Evolutionary conservation across 441 rosid genomes (phyloP), one percentile per base, ranked within the genome.

Genomic region (Isatis lusitanica): DNA sequence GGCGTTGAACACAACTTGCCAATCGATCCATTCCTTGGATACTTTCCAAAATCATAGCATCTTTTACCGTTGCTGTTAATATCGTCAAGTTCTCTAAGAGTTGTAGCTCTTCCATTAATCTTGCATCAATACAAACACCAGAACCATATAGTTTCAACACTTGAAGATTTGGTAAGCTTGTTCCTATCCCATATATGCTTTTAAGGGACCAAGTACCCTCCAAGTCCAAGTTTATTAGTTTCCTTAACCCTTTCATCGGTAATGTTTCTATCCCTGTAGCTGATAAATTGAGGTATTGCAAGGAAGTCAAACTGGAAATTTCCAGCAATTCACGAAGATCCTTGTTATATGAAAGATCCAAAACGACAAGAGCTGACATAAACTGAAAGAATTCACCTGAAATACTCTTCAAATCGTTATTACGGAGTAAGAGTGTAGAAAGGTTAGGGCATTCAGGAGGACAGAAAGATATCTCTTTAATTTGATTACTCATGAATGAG

Each of bases 401-500:
- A 5, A 72, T 44, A 11, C 18, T 21, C 50, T 21, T 21, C 39
- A 80, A 7, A 2, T 7, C 6, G 15, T 74, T 4, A 24, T 24
- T 24, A 24, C 26, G 46, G 16, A 42, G 46, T 13, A 42, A 5
- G 5, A 42, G 10, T 15, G 46, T 42, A 6, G 7, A 42, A 12
- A 42, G 46, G 15, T 42, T 42, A 16, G 46, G 16, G 15, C 46
- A 42, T 4, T 12, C 4, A 15, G 15, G 15, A 5, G 26, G 26
- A 24, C 46, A 12, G 46, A 15, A 42, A 12, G 16, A 13, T 42
- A 42, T 4, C 46, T 42, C 17, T 12, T 30, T 9, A 52, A 79
- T 70, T 6, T 7, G 4, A 57, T 68, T 79, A 0, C 2, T 21
- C 81, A 74, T 66, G 9, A 76, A 24, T 4, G 85, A 82, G 13